Evolutionary conservation across 495 filamentous ascomycete species (phyloP).

Genomic region (Echria macrotheca): DNA sequence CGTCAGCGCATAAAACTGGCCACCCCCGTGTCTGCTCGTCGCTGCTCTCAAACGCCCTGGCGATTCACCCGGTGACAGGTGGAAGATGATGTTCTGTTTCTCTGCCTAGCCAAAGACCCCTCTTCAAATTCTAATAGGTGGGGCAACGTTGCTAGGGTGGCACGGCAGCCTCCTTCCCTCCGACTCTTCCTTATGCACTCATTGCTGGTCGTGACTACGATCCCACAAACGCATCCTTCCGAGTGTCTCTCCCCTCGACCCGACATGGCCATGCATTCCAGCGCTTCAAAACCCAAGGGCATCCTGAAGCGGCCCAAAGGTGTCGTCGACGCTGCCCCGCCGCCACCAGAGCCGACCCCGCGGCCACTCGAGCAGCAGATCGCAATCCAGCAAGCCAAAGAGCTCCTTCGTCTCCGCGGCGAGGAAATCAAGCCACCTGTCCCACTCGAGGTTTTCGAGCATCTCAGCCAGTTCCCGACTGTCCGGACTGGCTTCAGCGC

Average conservation of each 20-base stretch:
- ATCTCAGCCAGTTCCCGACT: constrained; percentile 60
- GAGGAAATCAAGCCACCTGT: constrained; percentile 60
- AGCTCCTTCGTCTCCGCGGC: constrained; percentile 59
- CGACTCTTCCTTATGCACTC: too few species aligned
- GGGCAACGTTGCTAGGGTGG: constrained; percentile 1
- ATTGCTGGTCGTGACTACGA: too few species aligned
- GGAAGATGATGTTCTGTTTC: constrained; percentile 4
- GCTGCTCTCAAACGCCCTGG: neutral
- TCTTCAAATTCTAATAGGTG: neutral
- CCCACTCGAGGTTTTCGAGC: constrained; percentile 53
- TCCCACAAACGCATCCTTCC: neutral
- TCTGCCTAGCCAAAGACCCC: neutral
- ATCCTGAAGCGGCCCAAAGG: constrained; percentile 52
- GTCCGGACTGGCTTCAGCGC: constrained; percentile 51
- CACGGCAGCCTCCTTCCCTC: too few species aligned
- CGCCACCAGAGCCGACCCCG: constrained; percentile 14
- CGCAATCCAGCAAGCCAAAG: constrained; percentile 73
- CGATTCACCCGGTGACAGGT: constrained; percentile 3
- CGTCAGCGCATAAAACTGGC: constrained; percentile 38
- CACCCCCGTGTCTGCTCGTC: neutral
- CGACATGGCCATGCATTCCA: neutral
- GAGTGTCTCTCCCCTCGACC: neutral
- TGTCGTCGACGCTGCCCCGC: constrained; percentile 23
- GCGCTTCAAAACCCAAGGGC: too few species aligned
- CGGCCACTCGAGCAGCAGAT: constrained; percentile 50